phyloP scores from a whole-genome alignment of 2,329 filamentous ascomycete species.

The Fusarium buxicola region DNA sequence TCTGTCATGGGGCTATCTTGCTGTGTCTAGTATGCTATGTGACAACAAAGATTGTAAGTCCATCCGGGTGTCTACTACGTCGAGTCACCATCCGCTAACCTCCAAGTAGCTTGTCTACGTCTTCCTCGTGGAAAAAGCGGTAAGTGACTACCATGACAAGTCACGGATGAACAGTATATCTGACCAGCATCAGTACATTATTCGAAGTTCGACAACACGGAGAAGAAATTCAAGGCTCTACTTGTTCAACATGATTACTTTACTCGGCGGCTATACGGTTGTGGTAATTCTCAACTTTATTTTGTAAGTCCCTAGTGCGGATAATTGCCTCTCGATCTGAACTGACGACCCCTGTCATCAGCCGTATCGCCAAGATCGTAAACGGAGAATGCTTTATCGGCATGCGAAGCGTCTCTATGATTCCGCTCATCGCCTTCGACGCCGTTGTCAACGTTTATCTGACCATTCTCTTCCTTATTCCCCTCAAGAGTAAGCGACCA shows the following conservation, averaged over 20 bases:
- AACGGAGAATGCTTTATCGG: slow-evolving; percentile 70
- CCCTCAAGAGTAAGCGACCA: slow-evolving; percentile 61
- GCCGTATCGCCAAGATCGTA: slow-evolving; percentile 67
- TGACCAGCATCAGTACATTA: slow-evolving; percentile 60
- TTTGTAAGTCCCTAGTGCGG: slow-evolving; percentile 58
- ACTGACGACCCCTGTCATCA: slow-evolving; percentile 40
- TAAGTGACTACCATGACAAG: slow-evolving; percentile 48
- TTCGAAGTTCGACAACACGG: slow-evolving; percentile 62
- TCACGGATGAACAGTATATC: background rate
- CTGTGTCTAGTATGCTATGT: slow-evolving; percentile 72
- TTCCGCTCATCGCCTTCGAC: slow-evolving; percentile 72
- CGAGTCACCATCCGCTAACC: background rate
- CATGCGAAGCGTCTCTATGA: slow-evolving; percentile 68
- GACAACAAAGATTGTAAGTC: slow-evolving; percentile 66
- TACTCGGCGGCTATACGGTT: slow-evolving; percentile 59
- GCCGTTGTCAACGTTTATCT: slow-evolving; percentile 72
- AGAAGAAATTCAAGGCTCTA: slow-evolving; percentile 69
- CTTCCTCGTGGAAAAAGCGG: slow-evolving; percentile 73
- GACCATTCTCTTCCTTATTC: slow-evolving; percentile 71
- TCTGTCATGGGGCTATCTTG: slow-evolving; percentile 69
- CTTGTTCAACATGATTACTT: slow-evolving; percentile 70
- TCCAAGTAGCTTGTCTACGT: slow-evolving; percentile 66
- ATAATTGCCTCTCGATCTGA: background rate
- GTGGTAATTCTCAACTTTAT: slow-evolving; percentile 70
- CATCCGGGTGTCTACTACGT: background rate